Evolutionary conservation across 768 basidiomycete genomes (phyloP).

Genomic region (Chiua virens): DNA sequence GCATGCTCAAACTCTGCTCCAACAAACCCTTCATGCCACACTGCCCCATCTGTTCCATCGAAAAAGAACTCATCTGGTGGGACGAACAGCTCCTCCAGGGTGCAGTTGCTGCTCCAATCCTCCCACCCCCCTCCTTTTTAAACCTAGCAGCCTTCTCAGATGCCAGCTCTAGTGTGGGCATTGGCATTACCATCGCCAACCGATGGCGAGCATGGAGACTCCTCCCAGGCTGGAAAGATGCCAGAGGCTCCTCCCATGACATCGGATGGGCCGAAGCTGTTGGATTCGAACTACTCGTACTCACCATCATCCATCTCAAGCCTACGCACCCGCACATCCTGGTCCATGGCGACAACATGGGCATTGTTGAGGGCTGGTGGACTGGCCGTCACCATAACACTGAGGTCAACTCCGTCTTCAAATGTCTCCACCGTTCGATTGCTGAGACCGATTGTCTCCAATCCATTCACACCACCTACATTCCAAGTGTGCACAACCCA

Average conservation of each 20-base stretch:
- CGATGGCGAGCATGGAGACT: too few relatives aligned
- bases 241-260: background rate
- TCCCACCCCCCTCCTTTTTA: background rate
- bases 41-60: background rate
- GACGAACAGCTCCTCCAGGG: background rate
- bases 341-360: background rate
- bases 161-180: conserved; percentile 10
- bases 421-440: background rate
- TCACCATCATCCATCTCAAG: background rate
- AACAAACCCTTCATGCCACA: conserved; percentile 34
- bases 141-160: background rate
- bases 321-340: background rate
- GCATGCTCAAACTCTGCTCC: conserved; percentile 31
- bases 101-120: too few relatives aligned
- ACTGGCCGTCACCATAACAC: background rate
- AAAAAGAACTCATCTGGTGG: background rate
- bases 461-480: background rate
- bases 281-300: background rate
- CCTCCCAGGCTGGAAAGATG: background rate
- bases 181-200: background rate
- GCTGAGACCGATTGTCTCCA: background rate
- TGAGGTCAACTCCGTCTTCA: background rate
- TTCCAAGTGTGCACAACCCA: background rate
- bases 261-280: conserved; percentile 1
- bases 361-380: conserved; percentile 2